Conservation (phyloP, 164 flowering plant species). For the Tetracentron sinense region DNA sequence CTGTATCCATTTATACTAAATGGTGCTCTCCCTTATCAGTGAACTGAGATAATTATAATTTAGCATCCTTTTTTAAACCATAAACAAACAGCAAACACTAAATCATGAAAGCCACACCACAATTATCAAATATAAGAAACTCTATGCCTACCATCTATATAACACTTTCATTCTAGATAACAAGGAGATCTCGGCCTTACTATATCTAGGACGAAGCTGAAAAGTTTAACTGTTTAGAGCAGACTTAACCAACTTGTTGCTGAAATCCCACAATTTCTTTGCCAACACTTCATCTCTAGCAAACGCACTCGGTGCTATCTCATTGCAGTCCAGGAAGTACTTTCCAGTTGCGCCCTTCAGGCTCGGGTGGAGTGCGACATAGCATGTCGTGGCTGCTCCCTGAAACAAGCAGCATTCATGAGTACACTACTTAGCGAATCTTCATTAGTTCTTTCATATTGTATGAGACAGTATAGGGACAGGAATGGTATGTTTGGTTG, state of each 20-base stretch:
- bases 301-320: constrained; percentile 37
- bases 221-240: constrained; percentile 15
- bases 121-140: neutral
- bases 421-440: too few species aligned
- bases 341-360: constrained; percentile 74
- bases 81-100: neutral
- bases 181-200: neutral
- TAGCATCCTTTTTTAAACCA: too few species aligned
- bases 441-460: too few species aligned
- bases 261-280: constrained; percentile 85
- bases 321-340: constrained; percentile 84
- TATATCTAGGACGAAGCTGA: neutral
- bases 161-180: neutral
- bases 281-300: constrained; percentile 57
- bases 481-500: too few species aligned
- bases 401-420: constrained; percentile 16
- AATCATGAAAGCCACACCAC: too few species aligned
- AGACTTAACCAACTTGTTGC: constrained; percentile 54
- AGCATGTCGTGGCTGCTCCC: constrained; percentile 98
- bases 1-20: too few species aligned
- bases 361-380: constrained; percentile 76
- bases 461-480: too few species aligned
- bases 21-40: too few species aligned
- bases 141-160: neutral
- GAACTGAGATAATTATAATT: too few species aligned